Evolutionary conservation across 495 filamentous ascomycete species (phyloP).

Genomic region (Geoglossum glabrum): DNA sequence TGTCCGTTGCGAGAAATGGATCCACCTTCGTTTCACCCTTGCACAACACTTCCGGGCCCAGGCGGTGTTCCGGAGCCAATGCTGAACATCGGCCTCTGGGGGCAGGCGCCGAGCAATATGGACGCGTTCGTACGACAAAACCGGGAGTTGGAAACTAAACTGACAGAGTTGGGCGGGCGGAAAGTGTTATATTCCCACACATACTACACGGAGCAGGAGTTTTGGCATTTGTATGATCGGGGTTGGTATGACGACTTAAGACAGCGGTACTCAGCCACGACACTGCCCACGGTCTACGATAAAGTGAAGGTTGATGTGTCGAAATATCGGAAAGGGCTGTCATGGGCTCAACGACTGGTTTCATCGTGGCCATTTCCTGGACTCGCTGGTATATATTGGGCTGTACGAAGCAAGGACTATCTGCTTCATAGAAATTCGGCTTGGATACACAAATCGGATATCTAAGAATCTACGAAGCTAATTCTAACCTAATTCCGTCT

Average conservation of each 20-base stretch:
- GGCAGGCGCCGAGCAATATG: constrained; percentile 17
- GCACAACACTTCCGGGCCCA: constrained; percentile 10
- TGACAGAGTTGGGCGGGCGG: constrained; percentile 42
- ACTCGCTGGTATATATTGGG: neutral
- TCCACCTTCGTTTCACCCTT: constrained; percentile 19
- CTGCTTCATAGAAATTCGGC: neutral
- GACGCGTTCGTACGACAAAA: constrained; percentile 33
- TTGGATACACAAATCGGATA: no score
- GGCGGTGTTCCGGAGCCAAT: constrained; percentile 16
- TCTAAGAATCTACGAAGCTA: no score
- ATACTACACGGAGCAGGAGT: constrained; percentile 33
- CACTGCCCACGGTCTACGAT: constrained; percentile 30
- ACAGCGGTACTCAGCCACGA: constrained; percentile 26
- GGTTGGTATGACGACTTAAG: constrained; percentile 27
- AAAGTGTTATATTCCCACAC: constrained; percentile 39
- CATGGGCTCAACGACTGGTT: neutral
- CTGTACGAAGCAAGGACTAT: neutral
- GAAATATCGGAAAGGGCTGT: neutral
- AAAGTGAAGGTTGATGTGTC: constrained; percentile 24
- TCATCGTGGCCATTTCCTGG: neutral
- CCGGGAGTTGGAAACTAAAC: constrained; percentile 39
- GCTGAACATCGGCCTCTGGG: constrained; percentile 38
- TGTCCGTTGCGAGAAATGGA: constrained; percentile 26
- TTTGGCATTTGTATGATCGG: constrained; percentile 32
- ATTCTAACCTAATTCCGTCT: no score